Conservation (phyloP, 192 early-diverging fungal species). For the Phlyctochytrium planicorne region DNA sequence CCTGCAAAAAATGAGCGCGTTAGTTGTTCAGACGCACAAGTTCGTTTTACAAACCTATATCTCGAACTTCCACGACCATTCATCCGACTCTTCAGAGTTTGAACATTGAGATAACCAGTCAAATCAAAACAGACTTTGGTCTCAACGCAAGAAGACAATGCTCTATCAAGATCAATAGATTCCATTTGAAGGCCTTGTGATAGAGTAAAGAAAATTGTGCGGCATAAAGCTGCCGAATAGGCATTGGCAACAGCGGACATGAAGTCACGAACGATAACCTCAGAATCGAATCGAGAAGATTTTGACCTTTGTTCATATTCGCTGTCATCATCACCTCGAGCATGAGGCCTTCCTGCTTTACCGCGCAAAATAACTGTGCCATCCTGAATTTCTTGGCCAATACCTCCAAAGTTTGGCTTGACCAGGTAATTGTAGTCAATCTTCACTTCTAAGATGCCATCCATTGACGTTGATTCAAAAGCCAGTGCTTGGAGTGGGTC, state of each 20-base stretch:
- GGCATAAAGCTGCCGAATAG: constrained; percentile 30
- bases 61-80: not conserved
- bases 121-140: constrained; percentile 39
- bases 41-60: not conserved
- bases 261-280: not conserved
- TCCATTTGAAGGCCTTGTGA: constrained; percentile 33
- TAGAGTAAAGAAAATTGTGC: constrained; percentile 37
- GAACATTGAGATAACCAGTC: constrained; percentile 41
- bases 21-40: not conserved
- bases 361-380: constrained; percentile 1
- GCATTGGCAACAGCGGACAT: constrained; percentile 10
- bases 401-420: not conserved
- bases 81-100: not conserved
- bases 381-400: not conserved
- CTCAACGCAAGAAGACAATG: constrained; percentile 26
- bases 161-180: constrained; percentile 28
- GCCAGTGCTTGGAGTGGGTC: constrained; percentile 5
- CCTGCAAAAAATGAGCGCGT: not conserved
- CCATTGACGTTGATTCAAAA: constrained; percentile 1
- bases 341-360: not conserved
- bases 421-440: not conserved
- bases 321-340: not conserved
- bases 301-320: not conserved
- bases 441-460: not conserved
- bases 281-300: not conserved